Percentiles rank a stretch among this genome's conserved stretches.
These are phyloP conservation scores for Fraxinus latifolia DNA, from an alignment of 305 asterid genomes.

Conservation along the genomic window DNA sequence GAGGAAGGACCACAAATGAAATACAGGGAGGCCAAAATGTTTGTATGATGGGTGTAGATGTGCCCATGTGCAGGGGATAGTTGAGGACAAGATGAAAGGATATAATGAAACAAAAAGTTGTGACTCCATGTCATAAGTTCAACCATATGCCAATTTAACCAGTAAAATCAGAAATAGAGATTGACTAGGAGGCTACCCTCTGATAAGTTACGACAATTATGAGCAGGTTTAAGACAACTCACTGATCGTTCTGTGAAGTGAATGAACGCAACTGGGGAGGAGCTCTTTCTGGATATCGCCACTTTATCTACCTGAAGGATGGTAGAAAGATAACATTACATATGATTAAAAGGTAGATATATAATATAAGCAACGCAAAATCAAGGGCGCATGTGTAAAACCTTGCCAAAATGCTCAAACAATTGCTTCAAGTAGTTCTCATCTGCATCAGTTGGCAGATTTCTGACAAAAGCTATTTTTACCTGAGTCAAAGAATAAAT, in stretches of 20 bases:
- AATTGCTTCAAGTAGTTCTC: conserved; percentile 66
- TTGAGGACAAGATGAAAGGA: not conserved
- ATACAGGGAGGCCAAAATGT: not conserved
- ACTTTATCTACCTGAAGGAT: conserved; percentile 80
- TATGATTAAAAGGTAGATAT: conserved; percentile 21
- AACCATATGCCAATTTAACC: not conserved
- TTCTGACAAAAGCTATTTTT: conserved; percentile 74
- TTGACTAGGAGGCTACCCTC: conserved; percentile 2
- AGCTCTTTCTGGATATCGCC: conserved; percentile 57
- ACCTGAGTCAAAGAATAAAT: conserved; percentile 49
- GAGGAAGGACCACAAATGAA: not conserved
- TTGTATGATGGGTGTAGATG: not conserved
- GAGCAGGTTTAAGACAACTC: conserved; percentile 34
- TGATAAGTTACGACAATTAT: conserved; percentile 4
- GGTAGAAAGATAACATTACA: conserved; percentile 19
- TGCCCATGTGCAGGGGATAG: not conserved
- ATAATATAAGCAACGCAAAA: conserved; percentile 8
- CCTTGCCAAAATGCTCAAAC: conserved; percentile 88
- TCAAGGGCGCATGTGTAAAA: conserved; percentile 25
- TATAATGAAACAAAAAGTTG: not conserved
- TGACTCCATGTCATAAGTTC: not conserved
- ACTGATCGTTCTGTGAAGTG: conserved; percentile 72
- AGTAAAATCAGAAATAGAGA: conserved; percentile 12
- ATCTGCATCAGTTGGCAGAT: conserved; percentile 67
- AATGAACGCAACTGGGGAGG: conserved; percentile 68